Percentiles rank a stretch among this genome's conserved stretches.
Evolutionary conservation across 192 early-diverging fungal genomes (phyloP).

Genomic region (Gonapodya sp.): DNA sequence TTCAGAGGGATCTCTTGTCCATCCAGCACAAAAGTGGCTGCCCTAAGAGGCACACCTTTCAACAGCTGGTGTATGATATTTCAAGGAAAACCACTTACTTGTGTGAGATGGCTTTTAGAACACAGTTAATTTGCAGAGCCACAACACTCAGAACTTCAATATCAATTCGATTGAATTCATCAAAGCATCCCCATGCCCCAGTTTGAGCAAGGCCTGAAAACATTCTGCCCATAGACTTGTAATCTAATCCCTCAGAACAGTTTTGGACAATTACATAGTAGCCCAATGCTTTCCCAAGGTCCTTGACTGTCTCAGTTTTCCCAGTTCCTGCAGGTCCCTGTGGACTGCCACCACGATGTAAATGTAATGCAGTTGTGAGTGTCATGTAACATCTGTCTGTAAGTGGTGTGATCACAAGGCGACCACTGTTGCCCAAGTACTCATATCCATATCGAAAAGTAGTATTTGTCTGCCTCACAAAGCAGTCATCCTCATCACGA

Average conservation of each 20-base stretch:
- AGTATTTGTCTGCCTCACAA: slow-evolving; percentile 57
- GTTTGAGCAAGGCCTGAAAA: slow-evolving; percentile 58
- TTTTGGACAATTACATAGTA: slow-evolving; percentile 62
- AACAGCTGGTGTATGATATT: slow-evolving; percentile 45
- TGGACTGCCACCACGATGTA: slow-evolving; percentile 56
- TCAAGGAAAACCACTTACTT: slow-evolving; percentile 52
- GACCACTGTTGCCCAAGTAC: slow-evolving; percentile 54
- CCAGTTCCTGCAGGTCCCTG: slow-evolving; percentile 50
- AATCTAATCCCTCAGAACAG: slow-evolving; percentile 61
- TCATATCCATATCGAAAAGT: slow-evolving; percentile 52
- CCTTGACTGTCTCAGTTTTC: slow-evolving; percentile 53
- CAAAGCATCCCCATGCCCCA: slow-evolving; percentile 58
- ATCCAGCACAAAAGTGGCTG: slow-evolving; percentile 51
- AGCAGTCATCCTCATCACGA: slow-evolving; percentile 46
- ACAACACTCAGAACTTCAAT: slow-evolving; percentile 57
- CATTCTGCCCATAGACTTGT: slow-evolving; percentile 58
- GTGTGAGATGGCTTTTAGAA: slow-evolving; percentile 46
- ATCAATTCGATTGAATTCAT: slow-evolving; percentile 39
- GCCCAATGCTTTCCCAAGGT: slow-evolving; percentile 54
- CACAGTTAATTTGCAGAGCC: slow-evolving; percentile 54
- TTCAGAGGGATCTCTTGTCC: slow-evolving; percentile 51
- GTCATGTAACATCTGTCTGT: slow-evolving; percentile 63
- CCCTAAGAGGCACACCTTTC: not conserved
- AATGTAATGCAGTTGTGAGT: slow-evolving; percentile 48
- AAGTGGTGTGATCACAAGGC: slow-evolving; percentile 50